Conservation (phyloP, 306 rosid genomes). For the Gastrolobium villosum region DNA sequence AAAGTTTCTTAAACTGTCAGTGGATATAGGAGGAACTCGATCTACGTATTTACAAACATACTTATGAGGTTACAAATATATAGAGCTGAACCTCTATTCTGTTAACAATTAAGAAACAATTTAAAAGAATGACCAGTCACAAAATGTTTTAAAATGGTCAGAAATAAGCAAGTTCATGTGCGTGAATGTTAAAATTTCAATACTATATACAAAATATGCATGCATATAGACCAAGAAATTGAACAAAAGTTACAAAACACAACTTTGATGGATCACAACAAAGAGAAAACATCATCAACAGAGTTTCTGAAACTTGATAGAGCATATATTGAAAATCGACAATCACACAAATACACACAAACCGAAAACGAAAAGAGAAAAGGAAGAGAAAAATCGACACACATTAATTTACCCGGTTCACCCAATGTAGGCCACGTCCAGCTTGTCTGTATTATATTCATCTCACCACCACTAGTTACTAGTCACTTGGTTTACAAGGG, state of each 20-base stretch:
- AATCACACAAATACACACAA: no score
- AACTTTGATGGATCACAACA: constrained; percentile 20
- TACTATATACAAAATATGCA: background rate
- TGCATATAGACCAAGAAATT: background rate
- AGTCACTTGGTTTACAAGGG: no score
- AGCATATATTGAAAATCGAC: no score
- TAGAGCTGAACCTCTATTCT: constrained; percentile 8
- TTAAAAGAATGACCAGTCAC: background rate
- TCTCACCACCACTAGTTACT: no score
- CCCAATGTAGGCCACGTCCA: no score
- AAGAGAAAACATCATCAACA: constrained; percentile 15
- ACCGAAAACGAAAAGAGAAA: no score
- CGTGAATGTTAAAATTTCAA: background rate
- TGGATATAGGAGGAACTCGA: constrained; percentile 2
- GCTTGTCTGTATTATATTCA: no score
- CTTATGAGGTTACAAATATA: background rate
- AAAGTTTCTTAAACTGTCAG: background rate
- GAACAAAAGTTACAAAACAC: constrained; percentile 25
- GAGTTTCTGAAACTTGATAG: background rate
- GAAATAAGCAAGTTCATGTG: constrained; percentile 5
- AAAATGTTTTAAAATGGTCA: background rate
- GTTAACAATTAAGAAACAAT: background rate
- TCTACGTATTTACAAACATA: background rate
- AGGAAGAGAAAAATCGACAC: no score
- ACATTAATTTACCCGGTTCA: no score